Conservation (phyloP, 192 early-diverging fungal genomes). For the Rhizophagus sp. region DNA sequence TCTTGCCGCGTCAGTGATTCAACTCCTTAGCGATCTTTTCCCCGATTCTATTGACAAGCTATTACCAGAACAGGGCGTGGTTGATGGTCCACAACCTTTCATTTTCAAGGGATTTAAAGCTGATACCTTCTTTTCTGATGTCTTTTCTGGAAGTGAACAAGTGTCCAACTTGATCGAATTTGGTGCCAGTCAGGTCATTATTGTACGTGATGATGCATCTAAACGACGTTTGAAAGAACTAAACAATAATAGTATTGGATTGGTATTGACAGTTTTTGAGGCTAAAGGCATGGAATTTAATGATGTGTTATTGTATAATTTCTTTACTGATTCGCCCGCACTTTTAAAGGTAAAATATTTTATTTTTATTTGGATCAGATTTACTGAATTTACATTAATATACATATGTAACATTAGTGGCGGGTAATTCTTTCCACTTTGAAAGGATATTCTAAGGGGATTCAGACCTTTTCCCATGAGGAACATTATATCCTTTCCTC, state of each 20-base stretch:
- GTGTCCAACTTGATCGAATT: too few species aligned
- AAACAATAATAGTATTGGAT: not conserved
- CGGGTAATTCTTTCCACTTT: slow-evolving; percentile 7
- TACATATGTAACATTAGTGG: slow-evolving; percentile 4
- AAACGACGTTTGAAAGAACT: not conserved
- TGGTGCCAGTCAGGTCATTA: slow-evolving; percentile 13
- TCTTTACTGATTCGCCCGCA: slow-evolving; percentile 13
- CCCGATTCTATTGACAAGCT: slow-evolving; percentile 18
- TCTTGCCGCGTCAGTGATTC: slow-evolving; percentile 16
- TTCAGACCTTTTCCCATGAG: slow-evolving; percentile 18
- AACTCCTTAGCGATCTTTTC: slow-evolving; percentile 10
- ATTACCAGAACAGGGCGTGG: not conserved
- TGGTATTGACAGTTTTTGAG: slow-evolving; percentile 18
- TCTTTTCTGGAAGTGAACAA: not conserved
- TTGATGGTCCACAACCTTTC: slow-evolving; percentile 13
- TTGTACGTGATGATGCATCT: slow-evolving; percentile 18
- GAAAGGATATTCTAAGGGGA: not conserved
- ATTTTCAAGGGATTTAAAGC: not conserved
- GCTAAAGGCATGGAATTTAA: slow-evolving; percentile 21
- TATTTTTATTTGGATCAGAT: not conserved
- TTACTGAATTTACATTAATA: too few species aligned
- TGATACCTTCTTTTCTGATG: not conserved
- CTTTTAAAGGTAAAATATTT: not conserved
- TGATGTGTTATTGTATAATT: slow-evolving; percentile 26
- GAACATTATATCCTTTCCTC: slow-evolving; percentile 26